phyloP scores from a whole-genome alignment of 176 grass and related monocot genomes.

The Leersia perrieri region DNA sequence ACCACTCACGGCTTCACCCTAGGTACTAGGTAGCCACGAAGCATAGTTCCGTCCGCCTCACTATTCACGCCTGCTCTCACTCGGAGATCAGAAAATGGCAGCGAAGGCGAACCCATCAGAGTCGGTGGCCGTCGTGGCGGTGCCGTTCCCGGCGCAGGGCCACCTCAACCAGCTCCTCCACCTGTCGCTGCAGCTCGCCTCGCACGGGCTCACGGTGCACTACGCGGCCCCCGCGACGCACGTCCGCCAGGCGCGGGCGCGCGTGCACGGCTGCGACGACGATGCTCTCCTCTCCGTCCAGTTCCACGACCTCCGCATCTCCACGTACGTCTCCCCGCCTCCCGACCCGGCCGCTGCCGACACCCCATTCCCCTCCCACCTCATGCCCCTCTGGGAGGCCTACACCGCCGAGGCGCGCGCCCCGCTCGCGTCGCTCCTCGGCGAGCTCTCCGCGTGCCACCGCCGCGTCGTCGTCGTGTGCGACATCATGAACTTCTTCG shows the following conservation, averaged over 20 bases:
- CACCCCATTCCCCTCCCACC: slow-evolving; percentile 44
- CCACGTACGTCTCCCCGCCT: slow-evolving; percentile 28
- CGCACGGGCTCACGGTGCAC: slow-evolving; percentile 46
- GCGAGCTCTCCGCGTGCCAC: not conserved
- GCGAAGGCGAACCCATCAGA: not conserved
- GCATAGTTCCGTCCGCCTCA: too few species aligned
- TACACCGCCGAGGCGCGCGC: not conserved
- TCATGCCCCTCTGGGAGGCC: slow-evolving; percentile 34
- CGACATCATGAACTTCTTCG: slow-evolving; percentile 36
- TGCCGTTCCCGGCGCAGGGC: slow-evolving; percentile 63
- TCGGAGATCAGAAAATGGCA: too few species aligned
- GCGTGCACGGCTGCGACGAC: slow-evolving; percentile 36
- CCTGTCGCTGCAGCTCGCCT: slow-evolving; percentile 46
- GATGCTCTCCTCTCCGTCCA: not conserved
- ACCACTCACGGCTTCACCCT: too few species aligned
- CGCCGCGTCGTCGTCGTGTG: slow-evolving; percentile 41
- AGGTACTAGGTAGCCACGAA: too few species aligned
- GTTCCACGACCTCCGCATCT: slow-evolving; percentile 50
- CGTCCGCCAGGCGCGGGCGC: slow-evolving; percentile 40
- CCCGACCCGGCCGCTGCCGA: slow-evolving; percentile 21
- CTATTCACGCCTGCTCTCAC: too few species aligned
- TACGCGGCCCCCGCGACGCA: slow-evolving; percentile 56
- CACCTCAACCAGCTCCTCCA: slow-evolving; percentile 72
- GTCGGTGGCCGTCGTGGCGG: slow-evolving; percentile 45
- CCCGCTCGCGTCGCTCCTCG: slow-evolving; percentile 32